A percentile compares a stretch with the other conserved stretches of the same genome.
Conservation (phyloP, 2,329 filamentous ascomycete genomes). For the Aspergillus quadricinctus region DNA sequence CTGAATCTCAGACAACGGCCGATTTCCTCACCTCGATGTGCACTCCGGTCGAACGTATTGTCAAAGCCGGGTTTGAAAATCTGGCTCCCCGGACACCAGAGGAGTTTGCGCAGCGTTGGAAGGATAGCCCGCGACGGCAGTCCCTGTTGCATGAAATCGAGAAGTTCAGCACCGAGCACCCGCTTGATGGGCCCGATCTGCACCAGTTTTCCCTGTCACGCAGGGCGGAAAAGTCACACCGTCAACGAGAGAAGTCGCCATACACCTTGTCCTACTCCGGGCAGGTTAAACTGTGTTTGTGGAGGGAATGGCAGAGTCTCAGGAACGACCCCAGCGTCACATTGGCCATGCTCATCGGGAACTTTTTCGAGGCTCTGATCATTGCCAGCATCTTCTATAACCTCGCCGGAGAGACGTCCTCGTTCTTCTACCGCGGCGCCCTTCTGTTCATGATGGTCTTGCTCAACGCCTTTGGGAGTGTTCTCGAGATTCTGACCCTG, state of each 20-base stretch:
- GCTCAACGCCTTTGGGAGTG: slow-evolving; percentile 74
- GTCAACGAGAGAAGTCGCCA: slow-evolving; percentile 62
- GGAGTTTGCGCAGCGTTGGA: slow-evolving; percentile 58
- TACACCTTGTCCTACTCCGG: slow-evolving; percentile 72
- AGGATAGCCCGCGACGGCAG: slow-evolving; percentile 44
- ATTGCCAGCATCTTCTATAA: slow-evolving; percentile 77
- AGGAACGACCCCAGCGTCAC: slow-evolving; percentile 69
- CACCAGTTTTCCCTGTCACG: slow-evolving; percentile 32
- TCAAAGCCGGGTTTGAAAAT: slow-evolving; percentile 55
- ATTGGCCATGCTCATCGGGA: slow-evolving; percentile 58
- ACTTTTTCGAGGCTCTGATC: slow-evolving; percentile 68
- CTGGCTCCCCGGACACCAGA: slow-evolving; percentile 62
- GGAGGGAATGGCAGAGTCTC: slow-evolving; percentile 71
- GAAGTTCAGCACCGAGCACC: slow-evolving; percentile 22
- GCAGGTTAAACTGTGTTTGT: slow-evolving; percentile 71
- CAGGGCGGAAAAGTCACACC: slow-evolving; percentile 33
- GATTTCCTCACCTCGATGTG: slow-evolving; percentile 67
- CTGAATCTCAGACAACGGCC: slow-evolving; percentile 59
- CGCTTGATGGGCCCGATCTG: slow-evolving; percentile 29
- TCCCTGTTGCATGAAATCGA: slow-evolving; percentile 36
- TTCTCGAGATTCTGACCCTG: slow-evolving; percentile 52
- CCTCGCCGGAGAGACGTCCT: slow-evolving; percentile 57
- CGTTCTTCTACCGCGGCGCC: slow-evolving; percentile 71
- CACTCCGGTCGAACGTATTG: slow-evolving; percentile 54
- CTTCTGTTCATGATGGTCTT: slow-evolving; percentile 80